phyloP scores from a whole-genome alignment of 1,139 yeast genomes.

The Entelexis paramagnoliae region DNA sequence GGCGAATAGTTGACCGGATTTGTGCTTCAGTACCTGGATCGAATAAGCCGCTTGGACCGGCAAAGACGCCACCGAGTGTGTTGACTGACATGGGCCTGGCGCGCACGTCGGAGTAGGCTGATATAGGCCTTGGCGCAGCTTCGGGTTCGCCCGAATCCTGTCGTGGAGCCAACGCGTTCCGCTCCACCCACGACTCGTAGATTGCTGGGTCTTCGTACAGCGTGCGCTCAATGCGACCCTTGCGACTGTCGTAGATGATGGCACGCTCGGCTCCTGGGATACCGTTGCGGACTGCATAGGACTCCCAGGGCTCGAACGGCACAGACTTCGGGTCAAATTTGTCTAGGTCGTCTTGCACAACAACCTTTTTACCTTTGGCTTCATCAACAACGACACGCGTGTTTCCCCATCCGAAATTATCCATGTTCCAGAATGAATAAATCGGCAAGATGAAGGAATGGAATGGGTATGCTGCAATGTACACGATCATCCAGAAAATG shows the following conservation, averaged over 20 bases:
- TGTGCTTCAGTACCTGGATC: slow-evolving; percentile 25
- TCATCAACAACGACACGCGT: slow-evolving; percentile 37
- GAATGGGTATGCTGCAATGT: slow-evolving; percentile 32
- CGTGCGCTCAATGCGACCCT: slow-evolving; percentile 29
- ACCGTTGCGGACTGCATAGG: slow-evolving; percentile 32
- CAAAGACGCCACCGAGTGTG: slow-evolving; percentile 1
- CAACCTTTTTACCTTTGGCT: slow-evolving; percentile 32
- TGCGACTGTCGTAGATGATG: slow-evolving; percentile 29
- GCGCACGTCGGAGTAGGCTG: not conserved
- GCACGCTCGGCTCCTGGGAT: slow-evolving; percentile 33
- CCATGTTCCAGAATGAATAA: slow-evolving; percentile 36
- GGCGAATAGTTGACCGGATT: slow-evolving; percentile 26
- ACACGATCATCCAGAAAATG: slow-evolving; percentile 35
- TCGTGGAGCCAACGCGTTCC: not conserved
- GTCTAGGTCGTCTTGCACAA: slow-evolving; percentile 29
- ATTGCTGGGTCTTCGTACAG: slow-evolving; percentile 21
- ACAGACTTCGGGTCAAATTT: slow-evolving; percentile 29
- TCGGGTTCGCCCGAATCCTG: not conserved
- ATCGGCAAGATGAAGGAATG: slow-evolving; percentile 33
- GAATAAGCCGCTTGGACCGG: slow-evolving; percentile 14
- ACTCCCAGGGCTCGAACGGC: slow-evolving; percentile 33
- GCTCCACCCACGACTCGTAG: slow-evolving; percentile 7
- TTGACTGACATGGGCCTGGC: not conserved
- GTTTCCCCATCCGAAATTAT: slow-evolving; percentile 37
- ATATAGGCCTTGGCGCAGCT: not conserved